phyloP scores from a whole-genome alignment of 768 basidiomycete species.

The Xerocomus spinulosus region DNA sequence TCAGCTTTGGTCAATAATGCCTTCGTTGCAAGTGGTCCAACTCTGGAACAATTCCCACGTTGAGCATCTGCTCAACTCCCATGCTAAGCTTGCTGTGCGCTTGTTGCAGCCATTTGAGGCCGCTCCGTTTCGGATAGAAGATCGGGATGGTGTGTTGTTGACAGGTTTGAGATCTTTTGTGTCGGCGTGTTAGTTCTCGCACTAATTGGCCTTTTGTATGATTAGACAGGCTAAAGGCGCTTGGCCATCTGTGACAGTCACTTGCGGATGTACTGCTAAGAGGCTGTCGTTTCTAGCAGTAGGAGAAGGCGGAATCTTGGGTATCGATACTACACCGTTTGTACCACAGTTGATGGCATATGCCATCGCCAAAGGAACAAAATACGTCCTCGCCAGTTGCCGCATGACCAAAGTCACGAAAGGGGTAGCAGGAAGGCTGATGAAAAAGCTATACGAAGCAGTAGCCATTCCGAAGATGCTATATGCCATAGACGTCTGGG shows the following conservation, averaged over 20 bases:
- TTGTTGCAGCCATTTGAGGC: slow-evolving; percentile 9
- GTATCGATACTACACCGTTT: no score
- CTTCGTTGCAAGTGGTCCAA: slow-evolving; percentile 22
- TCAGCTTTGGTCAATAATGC: slow-evolving; percentile 5
- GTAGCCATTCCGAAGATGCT: no score
- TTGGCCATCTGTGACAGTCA: slow-evolving; percentile 11
- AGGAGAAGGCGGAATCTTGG: no score
- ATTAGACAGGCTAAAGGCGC: slow-evolving; percentile 14
- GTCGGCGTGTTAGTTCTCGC: background rate
- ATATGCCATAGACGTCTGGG: no score
- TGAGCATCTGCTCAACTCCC: slow-evolving; percentile 15
- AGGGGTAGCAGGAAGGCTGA: no score
- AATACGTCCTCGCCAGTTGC: no score
- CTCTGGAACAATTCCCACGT: slow-evolving; percentile 15
- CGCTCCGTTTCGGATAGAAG: slow-evolving; percentile 19
- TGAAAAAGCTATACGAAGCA: no score
- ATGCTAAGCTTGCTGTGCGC: slow-evolving; percentile 7
- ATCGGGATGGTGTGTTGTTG: slow-evolving; percentile 16
- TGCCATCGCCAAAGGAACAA: no score
- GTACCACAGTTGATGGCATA: no score
- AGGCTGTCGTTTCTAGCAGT: no score
- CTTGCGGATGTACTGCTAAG: no score
- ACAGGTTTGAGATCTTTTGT: slow-evolving; percentile 12
- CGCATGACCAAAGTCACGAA: no score
- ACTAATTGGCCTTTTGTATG: background rate